These are phyloP conservation scores for Thymus mandschuricus DNA, from an alignment of 257 asterid genomes.

Conservation along the genomic window DNA sequence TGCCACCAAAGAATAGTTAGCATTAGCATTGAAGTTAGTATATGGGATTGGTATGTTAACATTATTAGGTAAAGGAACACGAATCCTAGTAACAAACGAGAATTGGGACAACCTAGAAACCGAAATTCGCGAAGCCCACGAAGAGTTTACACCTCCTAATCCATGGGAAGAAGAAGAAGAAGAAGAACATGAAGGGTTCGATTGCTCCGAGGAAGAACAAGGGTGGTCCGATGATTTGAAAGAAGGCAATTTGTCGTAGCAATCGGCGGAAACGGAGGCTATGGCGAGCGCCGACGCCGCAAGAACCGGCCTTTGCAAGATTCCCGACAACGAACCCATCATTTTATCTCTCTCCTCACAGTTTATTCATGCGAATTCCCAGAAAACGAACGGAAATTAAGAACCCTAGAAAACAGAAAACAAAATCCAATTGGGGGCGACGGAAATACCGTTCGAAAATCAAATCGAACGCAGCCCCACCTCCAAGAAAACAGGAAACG, in stretches of 20 bases:
- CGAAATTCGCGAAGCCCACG: slow-evolving; percentile 70
- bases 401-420: background rate
- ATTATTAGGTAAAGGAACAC: slow-evolving; percentile 57
- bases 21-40: slow-evolving; percentile 31
- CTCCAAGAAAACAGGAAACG: slow-evolving; percentile 32
- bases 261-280: slow-evolving; percentile 81
- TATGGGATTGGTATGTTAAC: slow-evolving; percentile 37
- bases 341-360: slow-evolving; percentile 3
- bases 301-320: slow-evolving; percentile 73
- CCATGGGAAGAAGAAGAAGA: slow-evolving; percentile 25
- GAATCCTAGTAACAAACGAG: slow-evolving; percentile 52
- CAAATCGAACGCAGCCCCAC: slow-evolving; percentile 7
- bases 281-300: slow-evolving; percentile 86
- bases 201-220: slow-evolving; percentile 47
- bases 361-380: slow-evolving; percentile 14
- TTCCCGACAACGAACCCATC: slow-evolving; percentile 83
- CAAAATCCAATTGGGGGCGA: background rate
- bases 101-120: slow-evolving; percentile 62
- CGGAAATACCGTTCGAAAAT: background rate
- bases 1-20: slow-evolving; percentile 43
- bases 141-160: slow-evolving; percentile 42
- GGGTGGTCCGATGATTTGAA: slow-evolving; percentile 42
- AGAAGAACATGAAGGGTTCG: slow-evolving; percentile 44
- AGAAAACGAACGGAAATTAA: background rate
- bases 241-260: slow-evolving; percentile 62